Base-by-base conservation (phyloP, 176 grass and related monocot species). In the Triticum turgidum region DNA sequence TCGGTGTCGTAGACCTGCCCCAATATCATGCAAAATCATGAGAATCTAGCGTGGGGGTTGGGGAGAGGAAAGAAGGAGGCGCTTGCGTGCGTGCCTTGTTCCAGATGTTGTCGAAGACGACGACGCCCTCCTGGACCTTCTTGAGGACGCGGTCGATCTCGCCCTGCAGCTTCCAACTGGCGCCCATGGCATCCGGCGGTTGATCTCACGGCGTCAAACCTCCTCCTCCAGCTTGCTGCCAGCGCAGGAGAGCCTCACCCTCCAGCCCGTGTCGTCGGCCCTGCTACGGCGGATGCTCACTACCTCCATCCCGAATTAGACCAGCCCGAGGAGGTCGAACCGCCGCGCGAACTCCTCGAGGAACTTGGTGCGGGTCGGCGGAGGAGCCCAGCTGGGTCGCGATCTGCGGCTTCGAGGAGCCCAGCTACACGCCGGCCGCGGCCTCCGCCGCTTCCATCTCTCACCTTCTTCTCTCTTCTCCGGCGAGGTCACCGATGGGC, bases 31-130 rank as follows among this genome's bases (percentile, higher is more conserved):
- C 63, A 30, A 73, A 89, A 67, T 21, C 4, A 4, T 68, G 9
- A 15, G 20, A 61, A 51, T 32, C 72, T 15, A 42, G 58, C 15
- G 45, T 0, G 14, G 59, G 37, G 13, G 21, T 20, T 1, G 17
- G 6, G 14, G 76, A 41, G 13, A 56, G 52, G 15, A 9, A 39
- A 8, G 9, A 42, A 14, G 18, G 1, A 14, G 6, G 37, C 38
- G 38, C 38, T 0, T 41, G 7, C 38, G 37, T 38, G 37, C 1
- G 37, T 38, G 89, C 97, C 97, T 99, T 99, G 87, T 96, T 99
- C 97, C 97, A 99, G 70, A 96, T 99, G 88, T 92, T 94, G 86
- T 99, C 92, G 87, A 99, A 99, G 87, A 99, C 90, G n/a, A 96
- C 94, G 69, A 99, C 94, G 87, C 97, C 97, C 82, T 99, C 97